These are phyloP conservation scores for Cantharellus anzutake DNA, from an alignment of 768 basidiomycete genomes.

Conservation along the genomic window DNA sequence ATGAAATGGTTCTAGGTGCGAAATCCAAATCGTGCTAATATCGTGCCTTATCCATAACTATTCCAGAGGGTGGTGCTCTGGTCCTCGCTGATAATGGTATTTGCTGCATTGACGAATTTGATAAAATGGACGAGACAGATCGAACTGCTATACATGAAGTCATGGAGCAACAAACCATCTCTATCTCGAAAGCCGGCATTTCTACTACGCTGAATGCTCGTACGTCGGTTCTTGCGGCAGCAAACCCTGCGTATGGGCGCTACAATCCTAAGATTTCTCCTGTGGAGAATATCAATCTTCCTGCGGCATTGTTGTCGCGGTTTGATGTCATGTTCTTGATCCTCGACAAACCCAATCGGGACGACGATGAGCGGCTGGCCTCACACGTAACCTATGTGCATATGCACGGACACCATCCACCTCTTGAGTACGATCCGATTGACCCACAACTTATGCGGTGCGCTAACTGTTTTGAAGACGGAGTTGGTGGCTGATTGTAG, in stretches of 20 bases:
- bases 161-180: constrained; percentile 99
- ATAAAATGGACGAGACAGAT: constrained; percentile 99
- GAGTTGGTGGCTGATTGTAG: background rate
- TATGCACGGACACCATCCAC: constrained; percentile 85
- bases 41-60: background rate
- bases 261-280: constrained; percentile 97
- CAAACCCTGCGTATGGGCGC: constrained; percentile 92
- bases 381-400: constrained; percentile 97
- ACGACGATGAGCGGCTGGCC: constrained; percentile 90
- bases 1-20: constrained; percentile 96
- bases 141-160: constrained; percentile 98
- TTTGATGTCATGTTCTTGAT: constrained; percentile 96
- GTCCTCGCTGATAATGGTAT: constrained; percentile 98
- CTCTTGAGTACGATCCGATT: constrained; percentile 53
- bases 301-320: constrained; percentile 86
- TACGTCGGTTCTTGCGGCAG: constrained; percentile 92
- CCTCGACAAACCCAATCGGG: constrained; percentile 84
- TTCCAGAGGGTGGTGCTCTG: constrained; percentile 91
- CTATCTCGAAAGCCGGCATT: constrained; percentile 97
- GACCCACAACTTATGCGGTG: constrained; percentile 81
- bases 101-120: constrained; percentile 98
- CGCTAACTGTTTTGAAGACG: background rate
- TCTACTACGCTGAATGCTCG: constrained; percentile 96
- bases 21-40: background rate
- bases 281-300: constrained; percentile 97